Evolutionary conservation across 371 early-diverging fungal species (phyloP), one percentile per base, ranked within the genome.

Genomic region (Coemansia sp.): DNA sequence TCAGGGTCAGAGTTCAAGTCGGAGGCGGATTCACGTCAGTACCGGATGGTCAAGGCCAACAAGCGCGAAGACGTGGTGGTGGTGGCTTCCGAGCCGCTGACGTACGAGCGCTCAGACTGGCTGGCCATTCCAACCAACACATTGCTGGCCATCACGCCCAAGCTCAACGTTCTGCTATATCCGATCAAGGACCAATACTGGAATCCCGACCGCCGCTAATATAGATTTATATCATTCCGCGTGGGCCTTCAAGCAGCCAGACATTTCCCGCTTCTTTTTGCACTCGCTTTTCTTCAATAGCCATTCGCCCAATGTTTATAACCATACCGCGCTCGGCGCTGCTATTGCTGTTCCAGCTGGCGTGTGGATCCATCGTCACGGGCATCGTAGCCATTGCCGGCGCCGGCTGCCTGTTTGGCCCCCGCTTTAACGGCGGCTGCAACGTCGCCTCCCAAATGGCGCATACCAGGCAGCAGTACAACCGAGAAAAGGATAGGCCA

Each of bases 51-150:
- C 63, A 93, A 91, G 75, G 86, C 87, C 0, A 89, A 89, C 59
- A 86, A 85, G 77, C 81, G 91, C 34, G 93, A 93, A 72, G 90
- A 93, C 56, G 86, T 91, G 61, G 89, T 92, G 4, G 85, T 93
- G 1, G 84, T 93, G 33, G 89, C 93, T 6, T 89, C 90, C 43
- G 93, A 93, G 70, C 93, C 93, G 11, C 69, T 92, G 43, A 93
- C 93, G 16, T 92, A 89, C 63, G 92, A 91, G 72, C 82, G 86
- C 63, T 83, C 88, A 1, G 93, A 93, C 74, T 93, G 93, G 93
- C 64, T 90, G 52, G 84, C 83, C 26, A 86, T 93, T 39, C 93
- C 93, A 3, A 86, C 87, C 14, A 93, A 93, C 61, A 89, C 89
- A 10, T 57, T 90, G 47, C 69, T 91, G 40, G 85, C 92, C 12